Conservation (phyloP, 2,329 filamentous ascomycete genomes). For the Tolypocladium capitatum region DNA sequence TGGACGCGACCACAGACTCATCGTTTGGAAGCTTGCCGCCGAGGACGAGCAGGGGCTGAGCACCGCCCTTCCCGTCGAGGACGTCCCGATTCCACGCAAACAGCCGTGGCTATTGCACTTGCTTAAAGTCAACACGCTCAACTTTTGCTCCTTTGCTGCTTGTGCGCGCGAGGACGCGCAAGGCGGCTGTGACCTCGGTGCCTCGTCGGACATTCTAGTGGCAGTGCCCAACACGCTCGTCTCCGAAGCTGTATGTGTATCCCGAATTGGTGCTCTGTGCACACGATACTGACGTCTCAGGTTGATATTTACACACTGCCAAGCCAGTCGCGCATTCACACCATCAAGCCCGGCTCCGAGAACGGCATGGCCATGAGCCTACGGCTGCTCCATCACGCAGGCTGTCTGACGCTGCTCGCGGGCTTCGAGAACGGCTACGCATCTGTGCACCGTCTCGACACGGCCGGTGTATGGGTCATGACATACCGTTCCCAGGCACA, state of each 20-base stretch:
- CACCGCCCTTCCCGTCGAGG: conserved; percentile 58
- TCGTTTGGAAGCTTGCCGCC: conserved; percentile 63
- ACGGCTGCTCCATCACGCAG: conserved; percentile 38
- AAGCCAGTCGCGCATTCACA: conserved; percentile 53
- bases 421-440: conserved; percentile 80
- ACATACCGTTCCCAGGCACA: conserved; percentile 58
- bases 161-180: conserved; percentile 27
- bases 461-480: conserved; percentile 28
- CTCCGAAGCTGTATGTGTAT: conserved; percentile 48
- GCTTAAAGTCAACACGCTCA: conserved; percentile 80
- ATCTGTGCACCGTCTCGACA: conserved; percentile 45
- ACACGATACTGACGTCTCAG: conserved; percentile 15
- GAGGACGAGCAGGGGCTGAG: conserved; percentile 52
- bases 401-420: conserved; percentile 48
- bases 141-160: conserved; percentile 77
- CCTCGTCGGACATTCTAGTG: conserved; percentile 41
- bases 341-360: conserved; percentile 33
- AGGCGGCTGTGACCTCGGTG: conserved; percentile 6
- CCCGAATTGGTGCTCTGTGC: neutral
- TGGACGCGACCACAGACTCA: conserved; percentile 75
- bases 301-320: conserved; percentile 81
- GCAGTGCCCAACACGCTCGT: conserved; percentile 69
- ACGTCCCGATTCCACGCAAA: conserved; percentile 30
- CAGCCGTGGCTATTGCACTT: conserved; percentile 79
- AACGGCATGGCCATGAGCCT: conserved; percentile 86